Conservation (phyloP, 2,329 filamentous ascomycete species). For the Tympanopsis confertula region DNA sequence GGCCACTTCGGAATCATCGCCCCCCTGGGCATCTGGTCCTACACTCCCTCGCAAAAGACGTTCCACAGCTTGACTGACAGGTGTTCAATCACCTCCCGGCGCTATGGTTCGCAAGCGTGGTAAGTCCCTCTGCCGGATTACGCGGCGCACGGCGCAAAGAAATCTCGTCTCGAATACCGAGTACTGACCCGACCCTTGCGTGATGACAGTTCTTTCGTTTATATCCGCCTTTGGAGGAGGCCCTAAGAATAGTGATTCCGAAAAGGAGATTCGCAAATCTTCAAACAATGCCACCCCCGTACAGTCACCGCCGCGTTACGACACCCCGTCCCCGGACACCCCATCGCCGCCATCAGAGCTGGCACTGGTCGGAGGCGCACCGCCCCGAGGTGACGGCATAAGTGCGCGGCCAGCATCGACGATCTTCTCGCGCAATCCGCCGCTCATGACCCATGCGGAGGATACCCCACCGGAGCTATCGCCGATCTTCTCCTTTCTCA, state of each 20-base stretch:
- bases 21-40: too few species aligned
- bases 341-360: too few species aligned
- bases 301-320: neutral
- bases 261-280: neutral
- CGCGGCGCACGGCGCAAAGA: too few species aligned
- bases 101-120: neutral
- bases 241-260: neutral
- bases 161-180: too few species aligned
- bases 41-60: too few species aligned
- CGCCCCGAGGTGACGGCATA: neutral
- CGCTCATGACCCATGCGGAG: neutral
- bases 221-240: neutral
- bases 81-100: too few species aligned
- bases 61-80: too few species aligned
- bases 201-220: neutral
- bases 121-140: neutral
- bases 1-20: too few species aligned
- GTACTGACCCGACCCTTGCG: neutral
- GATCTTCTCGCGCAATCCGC: neutral
- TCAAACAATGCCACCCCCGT: neutral
- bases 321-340: neutral
- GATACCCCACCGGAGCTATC: conserved; percentile 55
- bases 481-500: conserved; percentile 56
- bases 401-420: neutral
- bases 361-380: neutral